These are phyloP conservation scores for Collybia sordida DNA, from an alignment of 768 basidiomycete species.

Conservation along the genomic window DNA sequence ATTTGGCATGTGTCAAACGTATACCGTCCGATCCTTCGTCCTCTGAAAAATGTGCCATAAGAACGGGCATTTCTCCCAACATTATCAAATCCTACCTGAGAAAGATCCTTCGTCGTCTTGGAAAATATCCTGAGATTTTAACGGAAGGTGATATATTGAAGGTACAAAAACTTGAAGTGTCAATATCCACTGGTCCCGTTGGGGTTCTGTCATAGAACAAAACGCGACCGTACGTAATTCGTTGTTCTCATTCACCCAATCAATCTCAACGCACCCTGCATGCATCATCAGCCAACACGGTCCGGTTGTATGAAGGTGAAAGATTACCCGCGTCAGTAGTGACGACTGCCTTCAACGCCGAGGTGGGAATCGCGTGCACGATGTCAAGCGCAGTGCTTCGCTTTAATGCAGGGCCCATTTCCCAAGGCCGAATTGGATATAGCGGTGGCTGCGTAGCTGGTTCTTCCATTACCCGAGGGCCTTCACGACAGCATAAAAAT, in stretches of 20 bases:
- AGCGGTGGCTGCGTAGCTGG: constrained; percentile 4
- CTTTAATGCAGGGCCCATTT: constrained; percentile 34
- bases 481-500: constrained; percentile 33
- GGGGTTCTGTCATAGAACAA: constrained; percentile 17
- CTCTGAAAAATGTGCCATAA: constrained; percentile 7
- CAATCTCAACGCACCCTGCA: constrained; percentile 30
- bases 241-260: constrained; percentile 23
- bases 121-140: constrained; percentile 10
- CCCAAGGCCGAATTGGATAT: constrained; percentile 38
- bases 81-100: constrained; percentile 11
- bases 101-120: constrained; percentile 14
- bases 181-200: constrained; percentile 29
- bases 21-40: constrained; percentile 20
- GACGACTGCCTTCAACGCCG: constrained; percentile 21
- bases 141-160: constrained; percentile 19
- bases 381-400: constrained; percentile 25
- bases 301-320: background rate
- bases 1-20: constrained; percentile 23
- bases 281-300: background rate
- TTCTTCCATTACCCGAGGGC: constrained; percentile 6
- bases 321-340: constrained; percentile 28
- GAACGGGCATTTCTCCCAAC: background rate
- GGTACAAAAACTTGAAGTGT: constrained; percentile 26
- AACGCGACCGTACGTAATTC: constrained; percentile 18
- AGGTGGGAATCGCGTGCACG: constrained; percentile 28